Evolutionary conservation across 257 asterid species (phyloP), one percentile per base, ranked within the genome.

Genomic region (Solanum microdontum): DNA sequence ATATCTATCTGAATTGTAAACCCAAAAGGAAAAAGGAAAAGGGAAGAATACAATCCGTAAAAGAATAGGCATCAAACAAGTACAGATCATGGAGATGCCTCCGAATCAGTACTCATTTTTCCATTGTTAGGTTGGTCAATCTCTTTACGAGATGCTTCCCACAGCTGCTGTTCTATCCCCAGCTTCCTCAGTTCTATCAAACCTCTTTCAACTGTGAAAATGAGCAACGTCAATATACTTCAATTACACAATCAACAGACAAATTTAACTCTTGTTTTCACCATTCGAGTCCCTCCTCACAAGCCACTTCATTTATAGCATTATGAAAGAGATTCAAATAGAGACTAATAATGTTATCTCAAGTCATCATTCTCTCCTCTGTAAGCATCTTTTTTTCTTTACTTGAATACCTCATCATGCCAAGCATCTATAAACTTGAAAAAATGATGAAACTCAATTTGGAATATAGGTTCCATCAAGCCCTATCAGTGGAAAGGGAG

Each of bases 131-230:
- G 88, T 66, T 82, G 93, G 58, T 93, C 98, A 43, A 93, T 91
- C 91, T 96, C 98, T 90, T 90, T 94, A 84, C 98, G 98, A 55
- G 99, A 96, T 83, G 96, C 96, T 87, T 96, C 99, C 99, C 99
- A 96, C 60, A 96, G 95, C 88, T 92, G 94, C 76, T 88, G 94
- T 90, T 95, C 98, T 66, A 96, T 94, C 69, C 93, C 95, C 94
- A 96, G 83, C 89, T 95, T 96, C 89, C 96, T 93, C 79, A 96
- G 89, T 91, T 96, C 99, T 87, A 88, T 92, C 88, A 95, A 73
- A 86, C 98, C 98, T 89, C 95, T 95, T 91, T 96, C 98, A 87
- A 93, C 99, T 96, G 94, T 64, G 2, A 85, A 51, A 89, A 51
- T 40, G 19, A 39, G 68, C 77, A 66, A 76, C 62, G 0, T 43